Evolutionary conservation across 73 alveolate genomes (phyloP).

Genomic region (Blepharisma japonicum): DNA sequence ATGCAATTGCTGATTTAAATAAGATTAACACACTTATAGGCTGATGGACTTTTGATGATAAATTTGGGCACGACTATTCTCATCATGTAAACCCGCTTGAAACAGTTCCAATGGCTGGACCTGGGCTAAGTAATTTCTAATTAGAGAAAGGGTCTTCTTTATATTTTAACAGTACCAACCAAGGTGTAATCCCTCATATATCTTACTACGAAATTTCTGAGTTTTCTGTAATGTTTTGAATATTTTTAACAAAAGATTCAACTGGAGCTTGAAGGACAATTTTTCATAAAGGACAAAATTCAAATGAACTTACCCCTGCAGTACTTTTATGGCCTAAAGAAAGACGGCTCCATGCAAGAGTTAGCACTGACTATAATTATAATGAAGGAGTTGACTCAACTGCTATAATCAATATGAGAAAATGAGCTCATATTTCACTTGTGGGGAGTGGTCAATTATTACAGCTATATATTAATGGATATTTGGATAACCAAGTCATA

Average conservation of each 20-base stretch:
- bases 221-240: neutral
- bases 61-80: slow-evolving; percentile 27
- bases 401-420: neutral
- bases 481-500: neutral
- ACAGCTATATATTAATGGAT: neutral
- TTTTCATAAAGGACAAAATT: slow-evolving; percentile 26
- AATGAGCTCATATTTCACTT: neutral
- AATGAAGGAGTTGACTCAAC: slow-evolving; percentile 28
- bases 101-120: slow-evolving; percentile 10
- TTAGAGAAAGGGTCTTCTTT: slow-evolving; percentile 22
- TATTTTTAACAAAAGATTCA: slow-evolving; percentile 6
- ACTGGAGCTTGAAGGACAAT: slow-evolving; percentile 18
- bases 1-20: neutral
- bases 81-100: neutral
- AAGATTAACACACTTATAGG: neutral
- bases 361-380: neutral
- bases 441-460: slow-evolving; percentile 10
- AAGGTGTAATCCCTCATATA: neutral
- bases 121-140: neutral
- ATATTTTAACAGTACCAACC: neutral
- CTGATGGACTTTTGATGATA: slow-evolving; percentile 27
- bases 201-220: neutral
- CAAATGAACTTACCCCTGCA: slow-evolving; percentile 11
- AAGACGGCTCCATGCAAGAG: slow-evolving; percentile 17
- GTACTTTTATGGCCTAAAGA: slow-evolving; percentile 29